Base-by-base conservation (phyloP, 169 alveolate genomes). In the Cryptosporidium muris region DNA sequence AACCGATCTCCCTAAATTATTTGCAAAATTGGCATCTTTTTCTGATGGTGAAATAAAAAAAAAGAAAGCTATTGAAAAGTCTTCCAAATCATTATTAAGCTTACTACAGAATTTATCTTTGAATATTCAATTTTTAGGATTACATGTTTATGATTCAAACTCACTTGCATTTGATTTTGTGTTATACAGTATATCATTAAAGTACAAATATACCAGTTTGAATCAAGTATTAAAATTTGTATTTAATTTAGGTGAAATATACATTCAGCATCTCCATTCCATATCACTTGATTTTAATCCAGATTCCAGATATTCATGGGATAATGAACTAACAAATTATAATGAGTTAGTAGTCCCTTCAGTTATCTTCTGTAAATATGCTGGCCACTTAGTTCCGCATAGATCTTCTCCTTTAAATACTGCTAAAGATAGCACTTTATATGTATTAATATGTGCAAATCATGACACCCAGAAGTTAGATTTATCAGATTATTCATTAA, bases 331-430 rank as follows among this genome's bases (percentile, higher is more conserved):
- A 25, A 25, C 25, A 25, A 25, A 25, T 25, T 0, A 25, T 25
- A 0, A 25, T 25, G 25, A 25, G 25, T 25, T 25, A 25, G 25
- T 25, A 25, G 25, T 25, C 25, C 68, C 74, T 9, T 58, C 49
- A 16, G 85, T 74, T 2, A 60, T 74, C 12, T 74, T 74, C 40
- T 74, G 74, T 16, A 74, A 74, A 36, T 60, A 54, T 1, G 54
- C 85, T 56, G 85, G 85, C 0, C 85, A 74, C 48, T 64, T 74
- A n/a, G 52, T 74, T 36, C 85, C 85, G 2, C 7, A 52, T 36
- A 2, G 14, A 25, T 4, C 54, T 16, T 4, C 54, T 16, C 34
- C 2, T 60, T 14, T 51, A 34, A 62, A 36, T 8, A 74, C 16
- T 2, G 14, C 2, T 45, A 60, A 60, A 11, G 45, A 14, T 34